Percentiles rank a stretch among this genome's conserved stretches.
Evolutionary conservation across 2,329 filamentous ascomycete genomes (phyloP).

Genomic region (Ophiognomonia clavigignenti-juglandacearum): DNA sequence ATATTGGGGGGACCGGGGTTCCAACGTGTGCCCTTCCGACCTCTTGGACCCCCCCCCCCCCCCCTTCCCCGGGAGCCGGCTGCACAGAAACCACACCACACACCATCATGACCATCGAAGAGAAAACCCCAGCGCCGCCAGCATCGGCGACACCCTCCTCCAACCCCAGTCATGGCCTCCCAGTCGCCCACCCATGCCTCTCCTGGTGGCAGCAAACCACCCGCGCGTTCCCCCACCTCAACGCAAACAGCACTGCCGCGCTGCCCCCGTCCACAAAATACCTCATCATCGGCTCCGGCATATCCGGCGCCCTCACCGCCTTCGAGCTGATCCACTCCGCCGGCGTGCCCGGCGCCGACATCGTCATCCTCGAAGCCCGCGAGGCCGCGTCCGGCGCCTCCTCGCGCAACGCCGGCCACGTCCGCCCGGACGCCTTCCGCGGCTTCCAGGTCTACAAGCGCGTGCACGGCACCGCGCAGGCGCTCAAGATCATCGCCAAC

Average conservation of each 20-base stretch:
- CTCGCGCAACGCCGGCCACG: constrained; percentile 39
- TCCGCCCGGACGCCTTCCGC: constrained; percentile 40
- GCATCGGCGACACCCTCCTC: neutral
- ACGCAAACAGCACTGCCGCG: constrained; percentile 28
- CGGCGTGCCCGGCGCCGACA: constrained; percentile 27
- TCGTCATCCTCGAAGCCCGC: constrained; percentile 37
- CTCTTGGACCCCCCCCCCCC: too few relatives aligned
- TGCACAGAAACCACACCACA: too few relatives aligned
- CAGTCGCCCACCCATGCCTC: constrained; percentile 14
- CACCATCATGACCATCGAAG: neutral
- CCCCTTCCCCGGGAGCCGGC: too few relatives aligned
- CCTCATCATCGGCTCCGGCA: constrained; percentile 37
- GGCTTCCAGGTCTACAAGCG: constrained; percentile 39
- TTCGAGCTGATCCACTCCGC: constrained; percentile 31
- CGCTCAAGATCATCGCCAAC: constrained; percentile 39
- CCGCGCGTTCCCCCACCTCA: constrained; percentile 34
- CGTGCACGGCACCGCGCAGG: constrained; percentile 37
- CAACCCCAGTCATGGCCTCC: constrained; percentile 2
- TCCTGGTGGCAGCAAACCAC: constrained; percentile 39
- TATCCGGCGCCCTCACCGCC: constrained; percentile 35
- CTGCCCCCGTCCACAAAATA: constrained; percentile 29
- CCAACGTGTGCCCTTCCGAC: too few relatives aligned
- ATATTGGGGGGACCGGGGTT: too few relatives aligned
- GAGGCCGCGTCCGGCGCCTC: constrained; percentile 39
- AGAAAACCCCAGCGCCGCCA: neutral